Evolutionary conservation across 2,329 filamentous ascomycete genomes (phyloP).

Genomic region (Diplodia intermedia): DNA sequence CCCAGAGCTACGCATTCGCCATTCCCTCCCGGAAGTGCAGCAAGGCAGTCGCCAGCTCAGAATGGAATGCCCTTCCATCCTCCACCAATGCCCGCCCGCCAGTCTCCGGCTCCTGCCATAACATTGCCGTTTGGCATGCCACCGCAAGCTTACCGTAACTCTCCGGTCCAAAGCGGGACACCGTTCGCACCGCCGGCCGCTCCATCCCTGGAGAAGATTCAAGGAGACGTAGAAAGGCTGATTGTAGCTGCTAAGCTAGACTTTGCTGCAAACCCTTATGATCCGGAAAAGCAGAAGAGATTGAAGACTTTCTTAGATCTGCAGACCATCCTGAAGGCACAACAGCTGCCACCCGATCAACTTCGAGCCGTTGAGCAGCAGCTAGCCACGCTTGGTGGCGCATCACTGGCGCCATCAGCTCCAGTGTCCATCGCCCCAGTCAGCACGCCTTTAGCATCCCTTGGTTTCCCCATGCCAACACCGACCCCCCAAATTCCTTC

Average conservation of each 20-base stretch:
- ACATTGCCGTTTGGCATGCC: slow-evolving; percentile 29
- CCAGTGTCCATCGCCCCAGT: slow-evolving; percentile 41
- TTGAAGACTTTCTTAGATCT: slow-evolving; percentile 86
- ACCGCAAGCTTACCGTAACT: slow-evolving; percentile 32
- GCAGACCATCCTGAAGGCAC: slow-evolving; percentile 78
- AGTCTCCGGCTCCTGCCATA: slow-evolving; percentile 45
- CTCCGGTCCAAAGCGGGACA: slow-evolving; percentile 19
- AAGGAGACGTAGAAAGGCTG: slow-evolving; percentile 80
- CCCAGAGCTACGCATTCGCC: slow-evolving; percentile 22
- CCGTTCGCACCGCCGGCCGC: slow-evolving; percentile 55
- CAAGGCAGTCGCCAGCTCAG: slow-evolving; percentile 36
- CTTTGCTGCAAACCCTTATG: slow-evolving; percentile 77
- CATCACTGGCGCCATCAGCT: slow-evolving; percentile 36
- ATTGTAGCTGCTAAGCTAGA: slow-evolving; percentile 76
- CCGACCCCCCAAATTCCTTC: slow-evolving; percentile 42
- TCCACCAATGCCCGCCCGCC: slow-evolving; percentile 39
- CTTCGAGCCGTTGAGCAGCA: slow-evolving; percentile 84
- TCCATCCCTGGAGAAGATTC: slow-evolving; percentile 66
- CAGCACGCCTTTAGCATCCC: slow-evolving; percentile 40
- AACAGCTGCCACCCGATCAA: slow-evolving; percentile 80
- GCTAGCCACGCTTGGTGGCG: slow-evolving; percentile 71
- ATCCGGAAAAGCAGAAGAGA: slow-evolving; percentile 77
- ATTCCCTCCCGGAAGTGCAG: slow-evolving; percentile 21
- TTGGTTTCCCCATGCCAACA: slow-evolving; percentile 38
- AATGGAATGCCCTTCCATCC: slow-evolving; percentile 41